Conservation (phyloP, 345 rosid genomes). For the Camelina neglecta region DNA sequence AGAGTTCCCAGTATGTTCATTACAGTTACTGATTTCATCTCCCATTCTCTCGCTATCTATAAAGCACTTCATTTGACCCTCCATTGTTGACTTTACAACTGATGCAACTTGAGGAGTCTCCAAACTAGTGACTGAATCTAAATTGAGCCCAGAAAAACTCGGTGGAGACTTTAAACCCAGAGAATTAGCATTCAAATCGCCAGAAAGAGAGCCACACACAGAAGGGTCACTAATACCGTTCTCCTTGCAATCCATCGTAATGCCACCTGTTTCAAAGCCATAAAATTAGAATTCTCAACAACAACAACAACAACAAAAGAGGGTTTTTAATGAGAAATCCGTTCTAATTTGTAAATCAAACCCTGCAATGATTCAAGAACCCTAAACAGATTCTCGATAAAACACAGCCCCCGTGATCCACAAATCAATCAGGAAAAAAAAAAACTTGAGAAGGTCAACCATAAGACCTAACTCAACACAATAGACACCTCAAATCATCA, state of each 20-base stretch:
- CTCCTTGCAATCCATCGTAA: conserved; percentile 39
- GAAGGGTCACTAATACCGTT: conserved; percentile 15
- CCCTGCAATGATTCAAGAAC: conserved; percentile 24
- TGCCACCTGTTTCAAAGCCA: conserved; percentile 26
- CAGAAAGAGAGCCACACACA: not conserved
- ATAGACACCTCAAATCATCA: conserved; percentile 44
- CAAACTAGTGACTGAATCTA: conserved; percentile 10
- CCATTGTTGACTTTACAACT: conserved; percentile 22
- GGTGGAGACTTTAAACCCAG: conserved; percentile 23
- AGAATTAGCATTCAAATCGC: conserved; percentile 33
- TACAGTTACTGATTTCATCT: conserved; percentile 21
- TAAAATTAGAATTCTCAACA: conserved; percentile 13
- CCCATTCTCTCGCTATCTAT: conserved; percentile 35
- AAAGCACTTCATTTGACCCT: conserved; percentile 1
- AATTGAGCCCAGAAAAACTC: conserved; percentile 25
- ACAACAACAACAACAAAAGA: not conserved
- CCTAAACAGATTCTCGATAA: conserved; percentile 36
- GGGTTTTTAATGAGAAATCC: conserved; percentile 19
- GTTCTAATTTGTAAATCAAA: conserved; percentile 33
- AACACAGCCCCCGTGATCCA: conserved; percentile 46
- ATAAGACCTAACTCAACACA: conserved; percentile 33
- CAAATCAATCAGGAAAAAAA: conserved; percentile 22
- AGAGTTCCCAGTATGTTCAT: conserved; percentile 17
- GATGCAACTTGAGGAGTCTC: conserved; percentile 31
- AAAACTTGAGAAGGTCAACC: conserved; percentile 28